A percentile compares a stretch with the other conserved stretches of the same genome.
phyloP scores from a whole-genome alignment of 202 grass and related monocot species.

The Eragrostis tef region DNA sequence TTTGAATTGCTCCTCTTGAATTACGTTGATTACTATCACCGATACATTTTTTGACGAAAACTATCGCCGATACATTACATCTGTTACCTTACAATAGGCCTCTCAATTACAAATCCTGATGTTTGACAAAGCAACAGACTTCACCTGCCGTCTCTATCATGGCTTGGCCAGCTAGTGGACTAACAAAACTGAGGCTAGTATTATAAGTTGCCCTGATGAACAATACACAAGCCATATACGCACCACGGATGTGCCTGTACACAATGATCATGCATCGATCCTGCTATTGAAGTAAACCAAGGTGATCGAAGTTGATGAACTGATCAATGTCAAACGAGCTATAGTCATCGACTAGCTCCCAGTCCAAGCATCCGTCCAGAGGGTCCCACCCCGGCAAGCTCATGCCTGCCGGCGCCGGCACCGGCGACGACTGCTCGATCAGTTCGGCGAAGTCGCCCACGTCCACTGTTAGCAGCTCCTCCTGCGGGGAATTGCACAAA shows the following conservation, averaged over 20 bases:
- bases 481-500: not conserved
- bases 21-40: no score
- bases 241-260: not conserved
- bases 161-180: no score
- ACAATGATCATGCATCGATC: not conserved
- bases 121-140: not conserved
- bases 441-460: not conserved
- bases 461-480: not conserved
- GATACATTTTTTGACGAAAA: no score
- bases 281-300: not conserved
- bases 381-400: constrained; percentile 5
- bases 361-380: not conserved
- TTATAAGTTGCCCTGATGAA: no score
- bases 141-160: no score
- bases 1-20: no score
- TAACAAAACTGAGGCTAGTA: no score
- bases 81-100: not conserved
- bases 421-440: not conserved
- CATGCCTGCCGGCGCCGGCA: not conserved
- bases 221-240: no score
- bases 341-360: not conserved
- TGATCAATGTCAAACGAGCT: not conserved
- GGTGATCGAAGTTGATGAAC: not conserved
- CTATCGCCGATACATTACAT: not conserved
- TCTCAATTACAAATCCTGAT: not conserved